Evolutionary conservation across 257 asterid genomes (phyloP).

Genomic region (Asclepias syriaca): DNA sequence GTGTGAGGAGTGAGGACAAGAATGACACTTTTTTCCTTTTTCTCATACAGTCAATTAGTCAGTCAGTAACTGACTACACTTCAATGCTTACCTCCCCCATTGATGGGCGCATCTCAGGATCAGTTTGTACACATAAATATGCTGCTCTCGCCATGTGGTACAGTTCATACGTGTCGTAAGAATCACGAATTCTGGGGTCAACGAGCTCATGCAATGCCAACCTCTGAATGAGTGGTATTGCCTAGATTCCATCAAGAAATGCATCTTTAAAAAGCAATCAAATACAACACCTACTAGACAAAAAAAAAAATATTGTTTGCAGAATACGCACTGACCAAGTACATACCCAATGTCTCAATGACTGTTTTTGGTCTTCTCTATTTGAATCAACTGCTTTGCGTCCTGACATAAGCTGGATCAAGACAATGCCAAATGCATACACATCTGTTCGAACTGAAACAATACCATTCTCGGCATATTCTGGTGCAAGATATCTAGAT

Average conservation of each 20-base stretch:
- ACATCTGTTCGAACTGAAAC: conserved; percentile 71
- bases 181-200: conserved; percentile 60
- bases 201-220: conserved; percentile 71
- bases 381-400: conserved; percentile 52
- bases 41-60: no score
- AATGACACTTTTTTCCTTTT: no score
- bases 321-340: no score
- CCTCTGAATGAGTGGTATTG: conserved; percentile 48
- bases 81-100: conserved; percentile 58
- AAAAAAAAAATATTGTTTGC: no score
- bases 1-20: no score
- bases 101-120: conserved; percentile 70
- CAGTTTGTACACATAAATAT: conserved; percentile 56
- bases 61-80: no score
- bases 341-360: conserved; percentile 70
- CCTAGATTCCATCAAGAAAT: conserved; percentile 31
- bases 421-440: conserved; percentile 61
- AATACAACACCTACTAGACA: background rate
- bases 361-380: conserved; percentile 41
- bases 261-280: background rate
- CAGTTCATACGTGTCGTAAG: conserved; percentile 56
- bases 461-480: conserved; percentile 65
- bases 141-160: conserved; percentile 77
- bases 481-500: conserved; percentile 78
- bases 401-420: conserved; percentile 72